Base-by-base conservation (phyloP, 2,329 filamentous ascomycete species). In the Fusarium acutatum region DNA sequence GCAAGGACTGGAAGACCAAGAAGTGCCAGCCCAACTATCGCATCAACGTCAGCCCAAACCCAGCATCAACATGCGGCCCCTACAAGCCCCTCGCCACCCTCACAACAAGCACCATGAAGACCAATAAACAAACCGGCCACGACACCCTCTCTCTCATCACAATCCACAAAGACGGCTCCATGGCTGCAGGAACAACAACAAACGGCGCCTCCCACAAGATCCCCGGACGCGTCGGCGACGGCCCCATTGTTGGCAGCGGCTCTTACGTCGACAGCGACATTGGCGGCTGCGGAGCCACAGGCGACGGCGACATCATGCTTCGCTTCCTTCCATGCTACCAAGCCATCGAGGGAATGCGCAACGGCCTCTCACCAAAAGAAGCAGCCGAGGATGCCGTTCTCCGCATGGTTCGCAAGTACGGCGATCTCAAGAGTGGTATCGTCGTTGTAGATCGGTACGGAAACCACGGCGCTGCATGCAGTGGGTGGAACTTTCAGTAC, bases 291-390 rank as follows among this genome's bases (percentile, higher is more conserved):
- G 88, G 87, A 13, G 87, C 88, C 5, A 89, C 88, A 1, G 88
- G 88, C 3, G 87, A 89, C 60, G 88, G 88, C 2, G 88, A 89
- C 73, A 79, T 89, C 66, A 88, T 89, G 87, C 87, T 88, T 84
- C 83, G 87, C 8, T 88, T 89, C 69, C 76, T 89, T 30, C 88
- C 88, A 1, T 89, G 88, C 75, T 89, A 89, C 72, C 88, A 89
- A 74, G 88, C 87, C 3, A 84, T 89, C 3, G 88, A 89, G 80
- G 88, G 81, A 65, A 67, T 89, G 77, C 81, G 88, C 17, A 78
- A 75, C 3, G 87, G 87, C 4, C 84, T 89, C 83, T 78, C 78
- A 0, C 86, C 88, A 0, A 80, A 75, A 9, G 81, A 84, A 37
- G 87, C 88, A 0, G 88, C 88, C 0, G 83, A 86, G 52, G 86